Evolutionary conservation across 345 rosid genomes (phyloP).

Genomic region (Barbarea vulgaris): DNA sequence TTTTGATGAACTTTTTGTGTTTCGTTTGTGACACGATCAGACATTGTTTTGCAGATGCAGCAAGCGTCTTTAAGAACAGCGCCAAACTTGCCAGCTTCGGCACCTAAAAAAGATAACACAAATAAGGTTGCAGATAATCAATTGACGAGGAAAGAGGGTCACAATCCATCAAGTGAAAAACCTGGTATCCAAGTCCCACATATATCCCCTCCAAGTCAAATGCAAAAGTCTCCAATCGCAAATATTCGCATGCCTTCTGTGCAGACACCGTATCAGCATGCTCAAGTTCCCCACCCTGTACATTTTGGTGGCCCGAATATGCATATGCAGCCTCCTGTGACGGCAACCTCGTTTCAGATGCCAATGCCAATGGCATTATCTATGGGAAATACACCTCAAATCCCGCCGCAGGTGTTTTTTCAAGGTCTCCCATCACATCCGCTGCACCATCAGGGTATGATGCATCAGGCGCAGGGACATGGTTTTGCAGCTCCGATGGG

Average conservation of each 20-base stretch:
- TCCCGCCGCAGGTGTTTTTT: conserved; percentile 72
- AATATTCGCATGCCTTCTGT: conserved; percentile 62
- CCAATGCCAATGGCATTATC: conserved; percentile 69
- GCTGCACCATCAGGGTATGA: conserved; percentile 77
- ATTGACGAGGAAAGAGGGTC: conserved; percentile 49
- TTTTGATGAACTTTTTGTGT: conserved; percentile 2
- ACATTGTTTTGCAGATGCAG: conserved; percentile 62
- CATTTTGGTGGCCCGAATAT: conserved; percentile 74
- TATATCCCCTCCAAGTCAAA: conserved; percentile 49
- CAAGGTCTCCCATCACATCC: conserved; percentile 71
- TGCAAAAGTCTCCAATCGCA: conserved; percentile 60
- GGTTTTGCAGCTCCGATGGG: conserved; percentile 65
- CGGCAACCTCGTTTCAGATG: conserved; percentile 65
- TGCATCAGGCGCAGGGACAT: conserved; percentile 84
- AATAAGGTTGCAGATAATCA: conserved; percentile 59
- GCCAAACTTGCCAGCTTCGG: conserved; percentile 57
- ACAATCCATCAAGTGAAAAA: conserved; percentile 49
- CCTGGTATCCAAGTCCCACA: conserved; percentile 60
- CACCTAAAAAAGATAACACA: conserved; percentile 55
- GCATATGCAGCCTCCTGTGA: conserved; percentile 74
- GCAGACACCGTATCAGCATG: conserved; percentile 74
- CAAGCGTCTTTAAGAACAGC: conserved; percentile 58
- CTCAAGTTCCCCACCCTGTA: conserved; percentile 56
- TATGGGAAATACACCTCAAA: conserved; percentile 68
- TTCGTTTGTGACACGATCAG: conserved; percentile 19